Base-by-base conservation (phyloP, 345 rosid genomes). In the Eutrema japonicum region DNA sequence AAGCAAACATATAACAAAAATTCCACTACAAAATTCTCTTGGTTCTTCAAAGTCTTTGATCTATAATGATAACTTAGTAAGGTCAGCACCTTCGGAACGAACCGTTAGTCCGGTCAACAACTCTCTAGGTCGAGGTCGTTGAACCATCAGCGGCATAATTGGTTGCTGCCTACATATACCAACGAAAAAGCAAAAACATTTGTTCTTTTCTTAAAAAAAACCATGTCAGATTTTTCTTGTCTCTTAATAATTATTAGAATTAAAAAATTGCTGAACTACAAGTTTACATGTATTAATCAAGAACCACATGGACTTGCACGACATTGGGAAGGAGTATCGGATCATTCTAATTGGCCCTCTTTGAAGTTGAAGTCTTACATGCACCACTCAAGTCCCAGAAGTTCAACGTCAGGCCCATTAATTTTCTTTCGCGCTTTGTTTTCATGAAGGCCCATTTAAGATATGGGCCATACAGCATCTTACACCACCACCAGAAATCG, bases 101-200 rank as follows among this genome's bases (percentile, higher is more conserved):
- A 14, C 73, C 63, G 10, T 36, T 60, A 7, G 64, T 40, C 57
- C 33, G 55, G 73, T 59, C 51, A 73, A 65, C 71, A 56, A 47
- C 71, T 64, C 32, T 41, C 30, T 74, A 58, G 67, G 43, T 48
- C 16, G 30, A 67, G 14, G 62, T 60, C 11, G 73, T 52, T 68
- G 74, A 42, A 45, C 40, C 40, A 68, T n/a, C n/a, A n/a, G n/a
- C 47, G 49, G n/a, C 56, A 51, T 35, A 32, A 22, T 32, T 58
- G 49, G 73, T 68, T 60, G 69, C 56, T 52, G 71, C 63, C 73
- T 67, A 49, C 68, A 64, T 36, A 45, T 54, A 73, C n/a, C 57
- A 42, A 51, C 62, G 14, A 52, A 51, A 51, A 64, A 3, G 50
- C 41, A 56, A 65, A 63, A 43, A 35, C 46, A n/a, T 26, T 35